Base-by-base conservation (phyloP, 768 basidiomycete species). In the Russula ochroleuca region DNA sequence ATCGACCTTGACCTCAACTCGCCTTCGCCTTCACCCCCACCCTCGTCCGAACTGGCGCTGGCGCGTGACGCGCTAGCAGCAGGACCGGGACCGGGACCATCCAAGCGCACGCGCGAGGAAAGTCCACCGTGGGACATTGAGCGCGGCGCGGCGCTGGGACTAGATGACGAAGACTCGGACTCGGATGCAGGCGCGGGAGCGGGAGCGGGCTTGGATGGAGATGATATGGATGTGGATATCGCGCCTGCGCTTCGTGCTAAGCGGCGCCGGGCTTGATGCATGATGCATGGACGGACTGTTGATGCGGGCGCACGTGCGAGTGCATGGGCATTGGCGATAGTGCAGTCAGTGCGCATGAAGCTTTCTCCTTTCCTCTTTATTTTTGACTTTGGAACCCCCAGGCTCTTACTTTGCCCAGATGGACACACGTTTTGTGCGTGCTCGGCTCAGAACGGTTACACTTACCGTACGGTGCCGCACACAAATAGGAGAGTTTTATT, bases 1-100 rank as follows among this genome's bases (percentile, higher is more conserved):
- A 86, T 90, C 60, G 89, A 90, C 67, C 77, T 82, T 5, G 85
- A 85, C 61, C 72, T 82, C 38, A 70, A 80, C 58, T 59, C 66
- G 11, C 60, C 66, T 3, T 59, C 64, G 0, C 64, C 64, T 21
- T 28, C 41, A 14, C 31, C 52, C 2, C 21, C 45, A 10, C 25
- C 51, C 15, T 19, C 13, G 14, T 47, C 45, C 9, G 45, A 47
- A 47, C 33, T 28, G 11, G 19, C 35, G 14, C 13, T 10, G 8
- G 37, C 23, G 10, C 57, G 2, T 11, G 19, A 13, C 9, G 17
- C 51, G 33, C 35, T 19, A 45, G 17, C 31, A 33, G 19, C 50
- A 4, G 59, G 25, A 23, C 35, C 35, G 9, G 28, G 28, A 5
- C 35, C 35, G 9, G 28, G 28, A 5, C 35, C 35, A 6, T 28